phyloP scores from a whole-genome alignment of 139 green algal genomes.

The Desmodesmus armatus region DNA sequence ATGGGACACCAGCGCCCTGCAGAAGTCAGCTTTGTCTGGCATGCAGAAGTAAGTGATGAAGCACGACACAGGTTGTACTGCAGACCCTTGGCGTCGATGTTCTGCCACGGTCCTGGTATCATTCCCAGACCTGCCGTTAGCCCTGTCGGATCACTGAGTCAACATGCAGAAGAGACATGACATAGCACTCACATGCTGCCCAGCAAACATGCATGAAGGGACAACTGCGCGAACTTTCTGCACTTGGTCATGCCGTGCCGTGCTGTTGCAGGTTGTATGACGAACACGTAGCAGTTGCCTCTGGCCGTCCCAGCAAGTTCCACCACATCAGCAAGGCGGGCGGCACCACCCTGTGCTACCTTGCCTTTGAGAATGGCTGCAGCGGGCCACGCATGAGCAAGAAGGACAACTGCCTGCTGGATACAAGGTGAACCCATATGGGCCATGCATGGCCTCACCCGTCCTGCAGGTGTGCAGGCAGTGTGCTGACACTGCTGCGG shows the following conservation, averaged over 20 bases:
- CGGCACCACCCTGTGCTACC: constrained; percentile 49
- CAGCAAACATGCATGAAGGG: too few species aligned
- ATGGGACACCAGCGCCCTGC: constrained; percentile 30
- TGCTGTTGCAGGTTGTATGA: constrained; percentile 28
- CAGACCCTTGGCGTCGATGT: too few species aligned
- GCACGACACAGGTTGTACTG: too few species aligned
- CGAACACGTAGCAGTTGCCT: constrained; percentile 6
- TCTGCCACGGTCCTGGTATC: too few species aligned
- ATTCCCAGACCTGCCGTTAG: too few species aligned
- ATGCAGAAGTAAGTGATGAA: too few species aligned
- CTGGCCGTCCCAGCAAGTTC: constrained; percentile 25
- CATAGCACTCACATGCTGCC: too few species aligned
- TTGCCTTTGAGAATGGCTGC: constrained; percentile 31
- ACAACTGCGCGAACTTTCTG: too few species aligned
- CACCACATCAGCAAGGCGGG: constrained; percentile 52
- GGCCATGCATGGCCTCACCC: too few species aligned
- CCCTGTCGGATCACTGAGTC: too few species aligned
- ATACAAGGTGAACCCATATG: constrained; percentile 29
- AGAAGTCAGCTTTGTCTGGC: background rate
- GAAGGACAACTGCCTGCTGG: constrained; percentile 23
- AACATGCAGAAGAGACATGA: too few species aligned
- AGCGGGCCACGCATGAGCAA: constrained; percentile 18
- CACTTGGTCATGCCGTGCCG: background rate
- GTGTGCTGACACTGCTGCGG: background rate
- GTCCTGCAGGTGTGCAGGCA: background rate